phyloP scores from a whole-genome alignment of 129 eudicot species.

The Flaveria linearis region DNA sequence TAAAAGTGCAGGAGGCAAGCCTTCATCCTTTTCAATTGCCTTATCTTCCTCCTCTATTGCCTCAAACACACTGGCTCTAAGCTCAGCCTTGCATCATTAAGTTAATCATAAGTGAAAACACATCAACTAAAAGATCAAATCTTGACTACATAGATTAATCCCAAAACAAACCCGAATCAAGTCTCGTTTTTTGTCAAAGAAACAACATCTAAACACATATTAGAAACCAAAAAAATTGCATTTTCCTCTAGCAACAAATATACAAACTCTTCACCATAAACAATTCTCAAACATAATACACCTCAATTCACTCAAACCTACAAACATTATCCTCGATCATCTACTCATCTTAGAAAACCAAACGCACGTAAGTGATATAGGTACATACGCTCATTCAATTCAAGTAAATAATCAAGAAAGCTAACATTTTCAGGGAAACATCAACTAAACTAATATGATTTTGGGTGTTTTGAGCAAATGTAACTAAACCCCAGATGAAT shows the following conservation, averaged over 20 bases:
- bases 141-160: not conserved
- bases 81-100: slow-evolving; percentile 66
- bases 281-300: not conserved
- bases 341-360: not conserved
- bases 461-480: no score
- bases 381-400: no score
- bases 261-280: not conserved
- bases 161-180: not conserved
- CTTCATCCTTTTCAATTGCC: slow-evolving; percentile 74
- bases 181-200: not conserved
- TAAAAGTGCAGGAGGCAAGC: slow-evolving; percentile 83
- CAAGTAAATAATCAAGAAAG: no score
- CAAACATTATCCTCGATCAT: not conserved
- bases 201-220: not conserved
- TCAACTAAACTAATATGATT: no score
- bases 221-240: not conserved
- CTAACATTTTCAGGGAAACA: no score
- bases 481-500: no score
- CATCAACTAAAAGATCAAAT: slow-evolving; percentile 8
- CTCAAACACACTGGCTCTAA: slow-evolving; percentile 92
- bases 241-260: slow-evolving; percentile 20
- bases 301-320: not conserved
- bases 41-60: slow-evolving; percentile 94
- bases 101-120: not conserved
- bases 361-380: not conserved